phyloP scores from a whole-genome alignment of 2,329 filamentous ascomycete genomes.

The Neurospora sp. region DNA sequence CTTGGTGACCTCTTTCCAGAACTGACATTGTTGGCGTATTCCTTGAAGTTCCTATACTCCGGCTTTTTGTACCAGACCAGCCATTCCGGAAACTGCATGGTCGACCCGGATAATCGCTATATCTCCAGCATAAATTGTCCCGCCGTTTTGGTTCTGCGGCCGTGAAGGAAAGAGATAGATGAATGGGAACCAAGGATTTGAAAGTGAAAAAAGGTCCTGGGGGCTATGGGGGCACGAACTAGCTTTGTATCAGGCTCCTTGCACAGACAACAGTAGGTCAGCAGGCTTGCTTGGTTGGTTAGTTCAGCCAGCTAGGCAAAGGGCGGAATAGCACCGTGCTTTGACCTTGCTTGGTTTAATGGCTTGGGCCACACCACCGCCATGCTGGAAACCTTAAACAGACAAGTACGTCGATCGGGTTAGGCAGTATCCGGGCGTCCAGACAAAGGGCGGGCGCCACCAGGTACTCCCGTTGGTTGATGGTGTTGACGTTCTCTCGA shows the following conservation, averaged over 20 bases:
- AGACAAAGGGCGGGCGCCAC: not conserved
- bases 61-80: constrained; percentile 39
- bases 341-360: not conserved
- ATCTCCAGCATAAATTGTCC: not conserved
- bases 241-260: not conserved
- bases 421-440: not conserved
- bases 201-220: not conserved
- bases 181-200: not conserved
- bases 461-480: not conserved
- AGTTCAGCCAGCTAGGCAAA: not conserved
- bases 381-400: not conserved
- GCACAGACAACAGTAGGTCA: not conserved
- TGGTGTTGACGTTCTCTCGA: not conserved
- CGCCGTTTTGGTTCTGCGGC: not conserved
- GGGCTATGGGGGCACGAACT: not conserved
- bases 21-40: constrained; percentile 30
- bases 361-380: not conserved
- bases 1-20: constrained; percentile 26
- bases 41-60: constrained; percentile 36
- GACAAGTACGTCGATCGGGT: not conserved
- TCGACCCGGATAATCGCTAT: not conserved
- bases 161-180: not conserved
- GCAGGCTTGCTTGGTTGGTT: not conserved
- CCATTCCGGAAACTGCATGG: constrained; percentile 25
- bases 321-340: not conserved